These are phyloP conservation scores for Fusarium dimerum DNA, from an alignment of 2,329 filamentous ascomycete species.

Conservation along the genomic window DNA sequence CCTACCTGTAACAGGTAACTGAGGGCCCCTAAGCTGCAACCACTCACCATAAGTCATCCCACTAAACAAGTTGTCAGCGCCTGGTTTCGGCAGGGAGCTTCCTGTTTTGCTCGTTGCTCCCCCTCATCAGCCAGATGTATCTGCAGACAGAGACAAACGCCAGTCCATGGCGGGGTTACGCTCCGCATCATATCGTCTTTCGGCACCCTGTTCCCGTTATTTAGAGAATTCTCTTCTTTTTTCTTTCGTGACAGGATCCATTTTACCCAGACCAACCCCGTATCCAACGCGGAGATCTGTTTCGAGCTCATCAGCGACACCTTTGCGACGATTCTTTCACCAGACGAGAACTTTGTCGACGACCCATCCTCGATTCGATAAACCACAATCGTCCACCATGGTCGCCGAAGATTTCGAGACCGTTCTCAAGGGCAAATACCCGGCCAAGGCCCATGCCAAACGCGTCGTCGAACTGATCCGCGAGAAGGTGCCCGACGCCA, in stretches of 20 bases:
- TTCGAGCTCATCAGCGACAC: not conserved
- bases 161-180: constrained; percentile 21
- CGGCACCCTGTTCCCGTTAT: not conserved
- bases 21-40: constrained; percentile 11
- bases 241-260: constrained; percentile 1
- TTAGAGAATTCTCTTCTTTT: not conserved
- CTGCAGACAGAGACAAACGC: constrained; percentile 2
- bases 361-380: not conserved
- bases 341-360: constrained; percentile 7
- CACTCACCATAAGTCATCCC: constrained; percentile 4
- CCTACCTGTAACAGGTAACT: constrained; percentile 19
- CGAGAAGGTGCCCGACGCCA: constrained; percentile 61
- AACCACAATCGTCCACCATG: constrained; percentile 27
- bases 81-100: constrained; percentile 16
- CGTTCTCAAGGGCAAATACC: constrained; percentile 66
- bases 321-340: constrained; percentile 1
- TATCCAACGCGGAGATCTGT: not conserved
- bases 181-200: constrained; percentile 5
- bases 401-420: constrained; percentile 48
- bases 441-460: constrained; percentile 83
- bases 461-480: constrained; percentile 80
- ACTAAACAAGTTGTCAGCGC: not conserved
- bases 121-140: constrained; percentile 14
- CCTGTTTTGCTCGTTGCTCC: constrained; percentile 20
- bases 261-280: not conserved